phyloP scores from a whole-genome alignment of 1,139 yeast species.

The Suzukiozyma palmioleophila region DNA sequence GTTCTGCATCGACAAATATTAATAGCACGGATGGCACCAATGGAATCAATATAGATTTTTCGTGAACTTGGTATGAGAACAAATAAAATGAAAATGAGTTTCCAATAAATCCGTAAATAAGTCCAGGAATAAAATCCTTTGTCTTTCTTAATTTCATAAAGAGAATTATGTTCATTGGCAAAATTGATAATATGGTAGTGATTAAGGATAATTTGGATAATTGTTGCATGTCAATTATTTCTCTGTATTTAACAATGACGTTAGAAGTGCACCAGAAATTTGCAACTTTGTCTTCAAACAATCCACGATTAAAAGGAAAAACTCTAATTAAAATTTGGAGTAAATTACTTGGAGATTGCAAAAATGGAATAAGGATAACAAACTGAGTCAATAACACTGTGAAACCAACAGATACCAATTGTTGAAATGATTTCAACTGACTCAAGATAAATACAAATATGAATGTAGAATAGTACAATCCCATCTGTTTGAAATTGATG shows the following conservation, averaged over 20 bases:
- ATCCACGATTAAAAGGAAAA: slow-evolving; percentile 88
- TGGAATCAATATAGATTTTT: slow-evolving; percentile 84
- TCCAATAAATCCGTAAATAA: slow-evolving; percentile 70
- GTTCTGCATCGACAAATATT: slow-evolving; percentile 53
- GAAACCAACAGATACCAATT: slow-evolving; percentile 55
- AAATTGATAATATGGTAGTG: slow-evolving; percentile 59
- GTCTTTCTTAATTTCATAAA: slow-evolving; percentile 42
- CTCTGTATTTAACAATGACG: slow-evolving; percentile 65
- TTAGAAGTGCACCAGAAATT: slow-evolving; percentile 95
- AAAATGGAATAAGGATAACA: slow-evolving; percentile 59
- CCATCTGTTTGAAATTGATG: slow-evolving; percentile 90
- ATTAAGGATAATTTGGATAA: slow-evolving; percentile 60
- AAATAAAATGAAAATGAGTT: slow-evolving; percentile 85
- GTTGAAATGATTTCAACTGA: slow-evolving; percentile 31
- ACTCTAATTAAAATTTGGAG: slow-evolving; percentile 56
- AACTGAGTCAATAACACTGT: slow-evolving; percentile 57
- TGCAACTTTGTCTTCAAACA: slow-evolving; percentile 98
- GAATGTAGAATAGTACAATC: slow-evolving; percentile 86
- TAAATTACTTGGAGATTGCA: slow-evolving; percentile 17
- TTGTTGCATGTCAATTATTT: slow-evolving; percentile 49
- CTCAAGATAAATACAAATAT: slow-evolving; percentile 69
- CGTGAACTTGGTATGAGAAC: slow-evolving; percentile 95
- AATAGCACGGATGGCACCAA: slow-evolving; percentile 77
- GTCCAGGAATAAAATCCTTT: slow-evolving; percentile 16
- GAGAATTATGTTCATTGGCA: slow-evolving; percentile 60